These are phyloP conservation scores for Spraguea lophii DNA, from an alignment of 371 early-diverging fungal species.

Conservation along the genomic window DNA sequence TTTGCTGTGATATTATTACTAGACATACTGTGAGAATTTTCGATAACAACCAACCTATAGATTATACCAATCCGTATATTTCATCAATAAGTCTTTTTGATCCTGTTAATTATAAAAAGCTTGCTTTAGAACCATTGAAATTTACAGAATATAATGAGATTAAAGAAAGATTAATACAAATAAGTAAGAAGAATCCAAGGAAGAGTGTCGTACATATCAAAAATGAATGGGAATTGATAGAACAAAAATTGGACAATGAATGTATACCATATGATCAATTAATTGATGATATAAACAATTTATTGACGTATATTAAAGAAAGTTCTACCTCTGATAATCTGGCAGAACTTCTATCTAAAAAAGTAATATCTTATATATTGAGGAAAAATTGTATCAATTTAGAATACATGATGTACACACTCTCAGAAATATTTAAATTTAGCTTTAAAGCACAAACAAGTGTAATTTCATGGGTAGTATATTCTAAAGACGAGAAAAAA, in stretches of 20 bases:
- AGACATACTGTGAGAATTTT: slow-evolving; percentile 14
- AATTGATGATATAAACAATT: slow-evolving; percentile 20
- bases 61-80: neutral
- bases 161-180: slow-evolving; percentile 28
- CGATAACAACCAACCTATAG: neutral
- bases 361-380: slow-evolving; percentile 7
- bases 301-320: slow-evolving; percentile 4
- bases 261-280: neutral
- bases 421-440: slow-evolving; percentile 35
- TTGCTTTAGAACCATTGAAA: slow-evolving; percentile 32
- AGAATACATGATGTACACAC: slow-evolving; percentile 36
- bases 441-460: slow-evolving; percentile 37
- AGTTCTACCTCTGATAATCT: slow-evolving; percentile 10
- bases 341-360: slow-evolving; percentile 12
- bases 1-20: slow-evolving; percentile 36
- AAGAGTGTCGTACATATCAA: slow-evolving; percentile 16
- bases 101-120: slow-evolving; percentile 25
- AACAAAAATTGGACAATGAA: slow-evolving; percentile 10
- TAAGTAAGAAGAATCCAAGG: slow-evolving; percentile 28
- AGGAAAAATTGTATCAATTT: neutral
- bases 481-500: slow-evolving; percentile 39
- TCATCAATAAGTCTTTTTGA: slow-evolving; percentile 5
- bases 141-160: slow-evolving; percentile 42
- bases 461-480: slow-evolving; percentile 43
- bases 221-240: slow-evolving; percentile 21